Base-by-base conservation (phyloP, 1,284 basidiomycete genomes). In the Abortiporus biennis region DNA sequence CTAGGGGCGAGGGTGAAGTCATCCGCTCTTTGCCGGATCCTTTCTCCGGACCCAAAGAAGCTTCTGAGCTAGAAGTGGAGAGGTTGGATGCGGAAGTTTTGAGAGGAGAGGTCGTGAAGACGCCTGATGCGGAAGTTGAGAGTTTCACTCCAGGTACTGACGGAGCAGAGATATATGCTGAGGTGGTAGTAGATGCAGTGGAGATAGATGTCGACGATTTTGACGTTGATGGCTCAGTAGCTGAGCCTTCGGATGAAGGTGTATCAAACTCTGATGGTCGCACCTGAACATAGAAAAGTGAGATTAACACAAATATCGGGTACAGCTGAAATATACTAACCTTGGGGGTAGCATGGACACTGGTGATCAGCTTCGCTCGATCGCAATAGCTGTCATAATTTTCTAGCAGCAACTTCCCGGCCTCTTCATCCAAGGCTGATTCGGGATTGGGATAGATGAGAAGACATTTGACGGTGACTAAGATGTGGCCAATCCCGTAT, bases 401-500 rank as follows among this genome's bases (percentile, higher is more conserved):
- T 59, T 95, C 93, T 38, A 94, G 69, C 37, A 97, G 65, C 43
- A 95, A 72, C 61, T 92, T 93, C 13, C 92, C 92, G 0, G 93
- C 92, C 62, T 95, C 92, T 59, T 96, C 92, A 61, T 97, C 91
- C 42, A 98, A 69, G 0, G 94, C 93, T 12, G 89, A 92, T 62
- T 97, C 94, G 15, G 94, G 90, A 59, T 97, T 97, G 11, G 94
- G 94, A 56, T 92, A 92, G 53, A 98, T 96, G 48, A 98, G 76
- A 24, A 98, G 78, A 58, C 94, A 96, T 62, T 93, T 94, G 54
- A 96, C 84, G 27, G 89, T 92, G 57, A 91, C 83, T 6, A 96
- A 73, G 44, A 96, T 95, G 59, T 95, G 88, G 3, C 72, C 80
- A 27, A 97, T 90, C 20, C 92, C 93, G 53, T 91, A 94, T n/a